A percentile compares a stretch with the other conserved stretches of the same genome.
These are phyloP conservation scores for Lecanicillium sp. DNA, from an alignment of 2,329 filamentous ascomycete species.

Conservation along the genomic window DNA sequence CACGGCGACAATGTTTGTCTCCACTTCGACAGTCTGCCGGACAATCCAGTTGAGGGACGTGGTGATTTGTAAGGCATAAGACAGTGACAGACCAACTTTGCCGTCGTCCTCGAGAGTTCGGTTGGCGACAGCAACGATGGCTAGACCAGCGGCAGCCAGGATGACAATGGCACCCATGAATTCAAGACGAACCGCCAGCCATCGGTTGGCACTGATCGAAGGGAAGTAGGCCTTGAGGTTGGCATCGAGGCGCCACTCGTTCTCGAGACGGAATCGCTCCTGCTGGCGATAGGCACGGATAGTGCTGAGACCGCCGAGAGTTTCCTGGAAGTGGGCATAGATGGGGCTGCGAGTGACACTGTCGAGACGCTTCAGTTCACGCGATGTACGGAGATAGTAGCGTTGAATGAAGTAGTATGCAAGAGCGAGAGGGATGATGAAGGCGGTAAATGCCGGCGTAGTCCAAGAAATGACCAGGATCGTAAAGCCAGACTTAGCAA, in stretches of 20 bases:
- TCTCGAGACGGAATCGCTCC: constrained; percentile 80
- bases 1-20: constrained; percentile 99
- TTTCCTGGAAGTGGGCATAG: constrained; percentile 97
- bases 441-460: constrained; percentile 70
- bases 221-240: constrained; percentile 94
- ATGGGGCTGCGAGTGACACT: constrained; percentile 94
- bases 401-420: constrained; percentile 92
- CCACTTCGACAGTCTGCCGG: constrained; percentile 96
- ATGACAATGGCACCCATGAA: constrained; percentile 96
- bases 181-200: constrained; percentile 90
- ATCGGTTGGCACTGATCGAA: constrained; percentile 88
- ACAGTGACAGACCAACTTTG: constrained; percentile 88
- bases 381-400: constrained; percentile 93
- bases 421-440: constrained; percentile 74
- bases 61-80: constrained; percentile 94
- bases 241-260: constrained; percentile 94
- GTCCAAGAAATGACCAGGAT: constrained; percentile 76
- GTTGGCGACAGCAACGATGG: constrained; percentile 71
- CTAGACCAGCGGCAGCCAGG: constrained; percentile 73
- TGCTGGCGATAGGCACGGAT: constrained; percentile 93
- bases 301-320: constrained; percentile 85
- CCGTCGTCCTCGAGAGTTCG: constrained; percentile 61
- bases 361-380: constrained; percentile 92
- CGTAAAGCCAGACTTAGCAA: constrained; percentile 72
- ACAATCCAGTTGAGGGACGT: constrained; percentile 99